These are phyloP conservation scores for Epichloe coenophiala DNA, from an alignment of 2,329 filamentous ascomycete species.

Conservation along the genomic window DNA sequence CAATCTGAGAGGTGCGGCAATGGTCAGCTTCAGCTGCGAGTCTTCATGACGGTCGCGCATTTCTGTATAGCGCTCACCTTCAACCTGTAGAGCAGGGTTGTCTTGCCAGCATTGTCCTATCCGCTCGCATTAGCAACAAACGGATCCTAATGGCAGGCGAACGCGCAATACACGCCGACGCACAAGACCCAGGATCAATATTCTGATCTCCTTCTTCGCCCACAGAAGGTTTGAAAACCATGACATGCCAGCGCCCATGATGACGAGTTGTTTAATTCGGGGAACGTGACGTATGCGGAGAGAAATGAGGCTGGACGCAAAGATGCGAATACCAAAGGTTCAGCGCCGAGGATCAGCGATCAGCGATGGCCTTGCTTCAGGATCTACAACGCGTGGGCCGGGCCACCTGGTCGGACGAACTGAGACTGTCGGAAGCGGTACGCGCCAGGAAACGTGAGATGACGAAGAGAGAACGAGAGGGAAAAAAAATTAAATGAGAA, in stretches of 20 bases:
- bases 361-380: background rate
- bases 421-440: background rate
- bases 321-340: background rate
- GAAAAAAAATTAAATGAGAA: no score
- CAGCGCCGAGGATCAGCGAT: constrained; percentile 1
- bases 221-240: constrained; percentile 64
- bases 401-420: background rate
- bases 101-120: constrained; percentile 97
- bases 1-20: constrained; percentile 49
- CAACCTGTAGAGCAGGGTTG: constrained; percentile 86
- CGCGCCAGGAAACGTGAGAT: no score
- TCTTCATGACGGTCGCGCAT: background rate
- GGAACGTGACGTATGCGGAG: background rate
- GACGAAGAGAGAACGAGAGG: background rate
- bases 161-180: constrained; percentile 16
- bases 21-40: background rate
- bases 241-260: constrained; percentile 52
- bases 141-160: background rate
- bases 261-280: constrained; percentile 14
- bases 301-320: background rate
- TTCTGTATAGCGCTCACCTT: constrained; percentile 45
- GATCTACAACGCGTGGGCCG: constrained; percentile 2
- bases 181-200: constrained; percentile 89
- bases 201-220: constrained; percentile 95
- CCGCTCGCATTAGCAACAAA: constrained; percentile 9